A percentile compares a stretch with the other conserved stretches of the same genome.
These are phyloP conservation scores for Podospora australis DNA, from an alignment of 495 filamentous ascomycete species.

Conservation along the genomic window DNA sequence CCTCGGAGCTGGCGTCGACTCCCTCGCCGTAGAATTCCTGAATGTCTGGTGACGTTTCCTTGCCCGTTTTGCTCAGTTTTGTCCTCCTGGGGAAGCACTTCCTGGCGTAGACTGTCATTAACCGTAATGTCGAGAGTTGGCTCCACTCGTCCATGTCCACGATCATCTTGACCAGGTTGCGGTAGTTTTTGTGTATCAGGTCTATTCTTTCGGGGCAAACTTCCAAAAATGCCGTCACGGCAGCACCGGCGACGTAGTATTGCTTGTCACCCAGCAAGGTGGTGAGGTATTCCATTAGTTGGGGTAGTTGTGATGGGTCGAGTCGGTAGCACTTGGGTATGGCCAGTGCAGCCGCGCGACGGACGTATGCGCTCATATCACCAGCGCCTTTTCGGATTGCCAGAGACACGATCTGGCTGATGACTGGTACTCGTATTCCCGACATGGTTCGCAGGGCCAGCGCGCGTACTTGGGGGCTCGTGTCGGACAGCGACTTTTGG, in stretches of 20 bases:
- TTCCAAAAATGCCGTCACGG: conserved; percentile 81
- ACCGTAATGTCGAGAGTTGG: conserved; percentile 70
- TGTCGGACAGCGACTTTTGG: conserved; percentile 90
- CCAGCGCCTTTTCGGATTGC: conserved; percentile 86
- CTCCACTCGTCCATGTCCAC: conserved; percentile 99
- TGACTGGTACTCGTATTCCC: conserved; percentile 92
- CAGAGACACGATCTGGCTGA: conserved; percentile 94
- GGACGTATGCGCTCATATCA: conserved; percentile 91
- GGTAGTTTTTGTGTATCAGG: conserved; percentile 84
- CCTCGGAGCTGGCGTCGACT: conserved; percentile 38
- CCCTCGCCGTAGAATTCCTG: conserved; percentile 73
- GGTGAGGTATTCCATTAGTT: conserved; percentile 71
- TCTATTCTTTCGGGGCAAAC: conserved; percentile 81
- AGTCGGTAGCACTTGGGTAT: conserved; percentile 96
- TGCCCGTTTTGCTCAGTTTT: conserved; percentile 41
- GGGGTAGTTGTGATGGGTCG: conserved; percentile 78
- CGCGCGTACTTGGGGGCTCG: conserved; percentile 81
- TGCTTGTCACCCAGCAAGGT: conserved; percentile 80
- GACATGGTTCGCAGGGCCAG: conserved; percentile 93
- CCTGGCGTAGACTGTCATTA: conserved; percentile 78
- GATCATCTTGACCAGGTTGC: conserved; percentile 74
- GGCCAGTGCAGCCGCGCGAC: conserved; percentile 88
- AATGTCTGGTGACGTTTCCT: conserved; percentile 31
- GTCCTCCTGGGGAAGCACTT: conserved; percentile 79
- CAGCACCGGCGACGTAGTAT: conserved; percentile 90